Evolutionary conservation across 805 yeast genomes (phyloP).

Genomic region (Candida cerambycidarum): DNA sequence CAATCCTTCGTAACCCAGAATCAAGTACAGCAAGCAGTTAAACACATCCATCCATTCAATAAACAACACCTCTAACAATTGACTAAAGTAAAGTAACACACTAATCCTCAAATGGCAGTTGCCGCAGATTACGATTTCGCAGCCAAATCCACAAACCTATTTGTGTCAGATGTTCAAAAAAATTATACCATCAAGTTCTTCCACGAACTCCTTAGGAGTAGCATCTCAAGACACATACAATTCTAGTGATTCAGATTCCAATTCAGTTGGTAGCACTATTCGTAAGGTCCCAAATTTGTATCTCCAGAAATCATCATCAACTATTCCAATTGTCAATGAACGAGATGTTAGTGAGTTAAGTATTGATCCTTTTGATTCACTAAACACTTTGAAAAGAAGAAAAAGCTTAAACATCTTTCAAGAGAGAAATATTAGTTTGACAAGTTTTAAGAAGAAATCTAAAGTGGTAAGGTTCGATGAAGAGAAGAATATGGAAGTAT

Average conservation of each 20-base stretch:
- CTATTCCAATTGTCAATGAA: not conserved
- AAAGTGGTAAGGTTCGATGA: slow-evolving; percentile 14
- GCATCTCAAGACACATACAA: not conserved
- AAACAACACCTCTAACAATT: too few species aligned
- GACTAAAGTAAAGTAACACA: too few species aligned
- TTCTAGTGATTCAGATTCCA: not conserved
- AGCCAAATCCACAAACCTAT: slow-evolving; percentile 2
- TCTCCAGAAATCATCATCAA: too few species aligned
- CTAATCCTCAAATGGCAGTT: not conserved
- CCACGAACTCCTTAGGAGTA: not conserved
- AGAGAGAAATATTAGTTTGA: slow-evolving; percentile 11
- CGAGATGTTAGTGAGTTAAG: slow-evolving; percentile 17
- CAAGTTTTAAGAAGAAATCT: slow-evolving; percentile 12
- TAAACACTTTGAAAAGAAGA: slow-evolving; percentile 15
- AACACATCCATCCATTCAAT: too few species aligned
- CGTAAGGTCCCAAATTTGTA: not conserved
- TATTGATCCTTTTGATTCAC: slow-evolving; percentile 22
- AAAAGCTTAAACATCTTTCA: slow-evolving; percentile 16
- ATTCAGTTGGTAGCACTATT: not conserved
- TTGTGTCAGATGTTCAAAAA: slow-evolving; percentile 1
- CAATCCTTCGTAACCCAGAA: too few species aligned
- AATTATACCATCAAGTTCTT: not conserved
- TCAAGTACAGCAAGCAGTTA: too few species aligned
- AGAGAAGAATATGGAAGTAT: not conserved
- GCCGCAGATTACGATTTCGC: slow-evolving; percentile 4